A percentile compares a stretch with the other conserved stretches of the same genome.
phyloP scores from a whole-genome alignment of 2,329 filamentous ascomycete species.

The Epichloe sylvatica region DNA sequence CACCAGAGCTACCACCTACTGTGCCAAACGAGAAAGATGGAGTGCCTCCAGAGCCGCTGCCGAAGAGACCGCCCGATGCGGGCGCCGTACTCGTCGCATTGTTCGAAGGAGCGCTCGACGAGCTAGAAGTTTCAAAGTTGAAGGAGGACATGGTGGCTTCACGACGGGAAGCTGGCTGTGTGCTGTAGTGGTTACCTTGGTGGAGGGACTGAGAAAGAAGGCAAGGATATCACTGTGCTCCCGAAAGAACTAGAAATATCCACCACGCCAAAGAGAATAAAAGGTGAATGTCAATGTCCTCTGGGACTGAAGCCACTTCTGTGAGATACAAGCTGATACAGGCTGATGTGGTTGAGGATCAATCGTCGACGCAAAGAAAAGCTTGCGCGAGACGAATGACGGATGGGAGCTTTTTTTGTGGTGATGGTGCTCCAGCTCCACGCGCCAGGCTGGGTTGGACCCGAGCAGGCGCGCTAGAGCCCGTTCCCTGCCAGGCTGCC shows the following conservation, averaged over 20 bases:
- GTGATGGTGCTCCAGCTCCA: constrained; percentile 4
- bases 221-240: not conserved
- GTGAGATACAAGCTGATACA: not conserved
- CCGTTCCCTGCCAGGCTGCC: too few relatives aligned
- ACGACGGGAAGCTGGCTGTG: not conserved
- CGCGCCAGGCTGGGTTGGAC: not conserved
- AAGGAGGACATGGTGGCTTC: constrained; percentile 26
- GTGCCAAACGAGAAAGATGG: constrained; percentile 27
- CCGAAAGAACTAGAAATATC: not conserved
- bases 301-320: not conserved
- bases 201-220: not conserved
- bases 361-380: constrained; percentile 1
- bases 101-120: constrained; percentile 19
- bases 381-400: not conserved
- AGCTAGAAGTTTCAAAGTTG: constrained; percentile 22
- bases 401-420: constrained; percentile 5
- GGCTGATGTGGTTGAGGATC: not conserved
- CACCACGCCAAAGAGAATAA: not conserved
- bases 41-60: constrained; percentile 16
- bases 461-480: not conserved
- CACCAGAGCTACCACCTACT: constrained; percentile 10
- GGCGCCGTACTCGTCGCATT: constrained; percentile 24
- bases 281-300: not conserved
- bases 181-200: not conserved
- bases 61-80: constrained; percentile 28